Conservation (phyloP, 2,329 filamentous ascomycete genomes). For the Verticillium zaregamsianum region DNA sequence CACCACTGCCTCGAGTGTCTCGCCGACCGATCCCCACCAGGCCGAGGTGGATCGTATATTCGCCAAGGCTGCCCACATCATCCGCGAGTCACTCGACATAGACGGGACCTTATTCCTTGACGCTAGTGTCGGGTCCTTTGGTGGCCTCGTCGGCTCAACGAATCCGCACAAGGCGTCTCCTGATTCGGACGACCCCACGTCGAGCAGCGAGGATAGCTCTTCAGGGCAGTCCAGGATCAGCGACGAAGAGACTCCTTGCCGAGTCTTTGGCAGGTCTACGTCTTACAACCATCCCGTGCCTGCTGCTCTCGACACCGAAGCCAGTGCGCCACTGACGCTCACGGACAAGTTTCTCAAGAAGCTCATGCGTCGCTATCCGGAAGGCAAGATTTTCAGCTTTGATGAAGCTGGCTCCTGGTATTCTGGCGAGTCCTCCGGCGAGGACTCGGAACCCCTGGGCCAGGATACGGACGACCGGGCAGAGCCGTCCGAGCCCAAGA, state of each 20-base stretch:
- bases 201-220: slow-evolving; percentile 17
- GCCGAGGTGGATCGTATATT: slow-evolving; percentile 24
- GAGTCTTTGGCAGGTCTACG: slow-evolving; percentile 26
- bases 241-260: slow-evolving; percentile 17
- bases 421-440: slow-evolving; percentile 21
- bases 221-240: slow-evolving; percentile 4
- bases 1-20: slow-evolving; percentile 5
- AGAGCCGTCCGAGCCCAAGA: background rate
- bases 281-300: slow-evolving; percentile 11
- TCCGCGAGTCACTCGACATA: slow-evolving; percentile 34
- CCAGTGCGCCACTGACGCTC: slow-evolving; percentile 16
- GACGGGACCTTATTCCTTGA: slow-evolving; percentile 13
- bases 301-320: background rate
- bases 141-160: slow-evolving; percentile 15
- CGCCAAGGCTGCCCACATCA: slow-evolving; percentile 37
- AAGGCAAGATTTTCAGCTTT: slow-evolving; percentile 43
- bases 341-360: slow-evolving; percentile 34
- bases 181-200: slow-evolving; percentile 7
- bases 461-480: slow-evolving; percentile 6
- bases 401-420: slow-evolving; percentile 30
- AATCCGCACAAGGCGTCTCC: background rate
- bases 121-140: slow-evolving; percentile 20
- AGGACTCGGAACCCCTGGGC: background rate
- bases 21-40: slow-evolving; percentile 10
- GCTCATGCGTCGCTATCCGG: slow-evolving; percentile 39